These are phyloP conservation scores for Phyllosticta citribraziliensis DNA, from an alignment of 2,329 filamentous ascomycete species.

Conservation along the genomic window DNA sequence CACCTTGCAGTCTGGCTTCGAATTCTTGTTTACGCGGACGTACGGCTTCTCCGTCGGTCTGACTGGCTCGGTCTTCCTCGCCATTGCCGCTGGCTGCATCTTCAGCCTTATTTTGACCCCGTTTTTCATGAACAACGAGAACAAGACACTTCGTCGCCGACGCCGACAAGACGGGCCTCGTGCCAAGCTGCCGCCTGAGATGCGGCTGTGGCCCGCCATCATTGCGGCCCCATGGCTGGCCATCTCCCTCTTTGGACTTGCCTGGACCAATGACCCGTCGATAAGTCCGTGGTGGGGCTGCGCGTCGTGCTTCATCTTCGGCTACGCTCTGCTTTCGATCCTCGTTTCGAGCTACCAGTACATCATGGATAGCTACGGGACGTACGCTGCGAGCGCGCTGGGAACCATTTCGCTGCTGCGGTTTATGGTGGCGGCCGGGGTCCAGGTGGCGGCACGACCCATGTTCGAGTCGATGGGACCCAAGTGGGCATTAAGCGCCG, in stretches of 20 bases:
- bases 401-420: slow-evolving; percentile 24
- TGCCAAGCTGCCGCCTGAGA: slow-evolving; percentile 11
- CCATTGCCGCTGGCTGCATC: slow-evolving; percentile 35
- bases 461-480: slow-evolving; percentile 32
- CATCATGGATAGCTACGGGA: slow-evolving; percentile 31
- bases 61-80: slow-evolving; percentile 35
- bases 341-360: slow-evolving; percentile 30
- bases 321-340: slow-evolving; percentile 37
- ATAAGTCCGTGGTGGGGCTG: slow-evolving; percentile 35
- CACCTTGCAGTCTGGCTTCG: slow-evolving; percentile 7
- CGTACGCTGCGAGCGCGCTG: slow-evolving; percentile 34
- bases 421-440: slow-evolving; percentile 28
- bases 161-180: slow-evolving; percentile 14
- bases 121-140: slow-evolving; percentile 23
- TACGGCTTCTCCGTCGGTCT: slow-evolving; percentile 36
- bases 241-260: slow-evolving; percentile 42
- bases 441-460: slow-evolving; percentile 30
- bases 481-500: slow-evolving; percentile 33
- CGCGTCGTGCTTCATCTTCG: slow-evolving; percentile 12
- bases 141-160: slow-evolving; percentile 12
- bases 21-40: slow-evolving; percentile 22
- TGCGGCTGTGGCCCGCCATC: slow-evolving; percentile 35
- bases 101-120: slow-evolving; percentile 26
- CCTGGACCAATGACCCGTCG: slow-evolving; percentile 35
- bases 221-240: slow-evolving; percentile 35